Evolutionary conservation across 768 basidiomycete species (phyloP).

Genomic region (Porphyrellus cyaneotinctus): DNA sequence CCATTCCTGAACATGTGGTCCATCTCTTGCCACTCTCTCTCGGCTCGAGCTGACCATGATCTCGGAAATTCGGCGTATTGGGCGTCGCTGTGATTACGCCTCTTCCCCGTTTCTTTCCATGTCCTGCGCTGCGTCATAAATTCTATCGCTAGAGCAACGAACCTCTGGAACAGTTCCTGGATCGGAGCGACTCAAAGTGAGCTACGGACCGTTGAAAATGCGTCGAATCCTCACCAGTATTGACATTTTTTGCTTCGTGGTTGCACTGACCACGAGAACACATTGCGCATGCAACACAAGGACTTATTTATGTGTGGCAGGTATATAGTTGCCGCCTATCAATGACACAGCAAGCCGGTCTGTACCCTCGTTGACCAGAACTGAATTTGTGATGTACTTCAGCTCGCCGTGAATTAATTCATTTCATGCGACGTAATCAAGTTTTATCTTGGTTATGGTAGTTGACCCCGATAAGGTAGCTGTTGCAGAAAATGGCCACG

Average conservation of each 20-base stretch:
- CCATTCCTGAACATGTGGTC: constrained; percentile 20
- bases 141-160: constrained; percentile 22
- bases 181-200: constrained; percentile 12
- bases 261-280: constrained; percentile 25
- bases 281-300: constrained; percentile 11
- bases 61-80: constrained; percentile 22
- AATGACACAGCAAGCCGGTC: constrained; percentile 20
- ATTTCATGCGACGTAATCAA: constrained; percentile 14
- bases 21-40: constrained; percentile 25
- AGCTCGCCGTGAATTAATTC: constrained; percentile 15
- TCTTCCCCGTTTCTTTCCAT: constrained; percentile 16
- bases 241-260: constrained; percentile 24
- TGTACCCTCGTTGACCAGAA: constrained; percentile 16
- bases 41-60: constrained; percentile 26
- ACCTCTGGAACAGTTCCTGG: constrained; percentile 21
- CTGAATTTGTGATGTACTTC: constrained; percentile 4
- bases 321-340: constrained; percentile 6
- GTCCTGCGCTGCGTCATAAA: constrained; percentile 19
- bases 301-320: constrained; percentile 24
- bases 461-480: neutral
- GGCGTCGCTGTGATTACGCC: constrained; percentile 7
- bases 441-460: neutral
- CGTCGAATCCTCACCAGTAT: constrained; percentile 27
- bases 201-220: constrained; percentile 9
- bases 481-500: constrained; percentile 1